Base-by-base conservation (phyloP, 768 basidiomycete species). In the Kwoniella europaea region DNA sequence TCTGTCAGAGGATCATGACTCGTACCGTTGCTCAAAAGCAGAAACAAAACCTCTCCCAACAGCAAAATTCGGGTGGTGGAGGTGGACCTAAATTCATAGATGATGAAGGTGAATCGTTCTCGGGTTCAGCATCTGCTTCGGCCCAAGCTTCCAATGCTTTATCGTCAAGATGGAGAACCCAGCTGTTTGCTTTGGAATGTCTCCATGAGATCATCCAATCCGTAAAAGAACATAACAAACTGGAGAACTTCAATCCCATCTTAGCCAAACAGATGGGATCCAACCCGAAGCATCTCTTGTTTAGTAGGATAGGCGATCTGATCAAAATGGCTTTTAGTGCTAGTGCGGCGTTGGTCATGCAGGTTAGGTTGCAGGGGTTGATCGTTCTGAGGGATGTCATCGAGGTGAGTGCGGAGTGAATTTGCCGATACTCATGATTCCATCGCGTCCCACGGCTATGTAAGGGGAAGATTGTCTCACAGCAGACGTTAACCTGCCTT, bases 241-340 rank as follows among this genome's bases (percentile, higher is more conserved):
- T 86, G 71, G 94, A 99, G 77, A 94, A 98, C 76, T 85, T 97
- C 44, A 91, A 96, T 80, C 88, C 92, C 35, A 86, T 86, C 2
- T 87, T 89, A 72, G 94, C 93, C 1, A 46, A 73, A 9, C 58
- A 71, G 3, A 50, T 81, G 57, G 69, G 79, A 1, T 60, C 81
- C 1, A 82, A 78, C 62, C 61, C 69, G 86, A 88, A 79, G 56
- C 86, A 83, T 54, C 86, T 98, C 57, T 86, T 99, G 18, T 91
- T 92, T 50, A 90, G 91, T 18, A 89, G 94, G 20, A 89, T 98
- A 9, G 90, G 91, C 6, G 97, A 99, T 84, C 86, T 99, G 68
- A 96, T 99, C 84, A 92, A 88, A 85, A 97, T 98, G 91, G 96
- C 97, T 0, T 98, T 99, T 82, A 96, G 93, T 13, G 95, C 97